Base-by-base conservation (phyloP, 345 rosid species). In the Gossypium herbaceum region DNA sequence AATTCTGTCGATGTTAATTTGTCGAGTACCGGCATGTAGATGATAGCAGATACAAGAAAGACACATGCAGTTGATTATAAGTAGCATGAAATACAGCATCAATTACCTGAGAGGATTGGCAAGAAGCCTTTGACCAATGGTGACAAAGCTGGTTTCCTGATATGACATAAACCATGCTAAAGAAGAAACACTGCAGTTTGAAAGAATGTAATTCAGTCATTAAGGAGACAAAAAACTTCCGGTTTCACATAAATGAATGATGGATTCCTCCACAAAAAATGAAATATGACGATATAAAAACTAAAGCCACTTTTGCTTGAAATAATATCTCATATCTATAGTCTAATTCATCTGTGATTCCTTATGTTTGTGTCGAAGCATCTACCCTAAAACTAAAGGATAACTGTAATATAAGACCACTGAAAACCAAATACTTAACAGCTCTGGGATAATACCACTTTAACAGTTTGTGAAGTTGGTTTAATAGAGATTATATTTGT, bases 161-260 rank as follows among this genome's bases (percentile, higher is more conserved):
- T 94, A 94, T 68, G 98, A 94, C 98, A 94, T 94, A 88, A 94
- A 94, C 97, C 98, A 92, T 50, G 97, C 98, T 79, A 94, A 84
- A 85, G 97, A 86, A 80, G 98, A 92, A 81, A 92, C 97, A 81
- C 97, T 94, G 95, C 88, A 88, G 75, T 79, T 62, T 44, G 22
- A 67, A 74, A 69, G 59, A 57, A 67, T 34, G 63, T 11, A 77
- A 65, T 50, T 68, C 50, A 66, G 58, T 45, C 65, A 41, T 29
- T 44, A 39, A 68, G 17, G 29, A 22, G n/a, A 13, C 39, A 22
- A 58, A 15, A 34, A 34, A 29, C 10, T 50, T 68, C 25, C 60
- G 25, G 44, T 15, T 50, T 68, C 19, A n/a, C 29, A 48, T 29
- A 12, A 55, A 68, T 2, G 13, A 54, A 50, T 17, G 39, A 68